phyloP scores from a whole-genome alignment of 2,329 filamentous ascomycete genomes.

The Ophiostoma angusticollis region DNA sequence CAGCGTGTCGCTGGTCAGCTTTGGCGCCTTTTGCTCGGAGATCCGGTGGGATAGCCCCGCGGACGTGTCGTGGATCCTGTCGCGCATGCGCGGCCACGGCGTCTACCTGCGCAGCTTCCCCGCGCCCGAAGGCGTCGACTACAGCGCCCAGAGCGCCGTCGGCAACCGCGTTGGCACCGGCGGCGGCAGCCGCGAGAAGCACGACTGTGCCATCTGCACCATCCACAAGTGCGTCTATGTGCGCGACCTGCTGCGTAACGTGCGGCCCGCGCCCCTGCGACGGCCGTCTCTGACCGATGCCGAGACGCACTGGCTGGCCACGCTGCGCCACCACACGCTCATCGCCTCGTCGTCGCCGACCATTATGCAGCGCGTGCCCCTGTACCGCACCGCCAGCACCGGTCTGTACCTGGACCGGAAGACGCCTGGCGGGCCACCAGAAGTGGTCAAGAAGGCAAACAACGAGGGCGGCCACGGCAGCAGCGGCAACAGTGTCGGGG shows the following conservation, averaged over 20 bases:
- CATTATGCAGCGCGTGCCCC: neutral
- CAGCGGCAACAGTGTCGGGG: neutral
- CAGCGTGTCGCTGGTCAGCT: constrained; percentile 13
- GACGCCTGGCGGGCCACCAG: too few relatives aligned
- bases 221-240: constrained; percentile 15
- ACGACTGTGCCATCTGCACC: constrained; percentile 15
- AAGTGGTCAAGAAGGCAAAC: neutral
- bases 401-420: too few relatives aligned
- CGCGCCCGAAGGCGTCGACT: constrained; percentile 8
- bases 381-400: neutral
- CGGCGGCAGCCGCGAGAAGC: neutral
- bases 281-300: neutral
- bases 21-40: constrained; percentile 8
- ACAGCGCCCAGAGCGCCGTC: constrained; percentile 2
- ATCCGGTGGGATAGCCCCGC: constrained; percentile 8
- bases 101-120: constrained; percentile 10
- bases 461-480: neutral
- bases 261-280: neutral
- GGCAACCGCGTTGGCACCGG: too few relatives aligned
- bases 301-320: constrained; percentile 3
- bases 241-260: constrained; percentile 6
- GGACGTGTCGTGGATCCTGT: constrained; percentile 9
- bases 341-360: constrained; percentile 2
- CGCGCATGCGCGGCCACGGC: constrained; percentile 4
- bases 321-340: constrained; percentile 7